Evolutionary conservation across 352 stramenopile genomes (phyloP), one percentile per base, ranked within the genome.

Genomic region (Phytophthora gonapodyides): DNA sequence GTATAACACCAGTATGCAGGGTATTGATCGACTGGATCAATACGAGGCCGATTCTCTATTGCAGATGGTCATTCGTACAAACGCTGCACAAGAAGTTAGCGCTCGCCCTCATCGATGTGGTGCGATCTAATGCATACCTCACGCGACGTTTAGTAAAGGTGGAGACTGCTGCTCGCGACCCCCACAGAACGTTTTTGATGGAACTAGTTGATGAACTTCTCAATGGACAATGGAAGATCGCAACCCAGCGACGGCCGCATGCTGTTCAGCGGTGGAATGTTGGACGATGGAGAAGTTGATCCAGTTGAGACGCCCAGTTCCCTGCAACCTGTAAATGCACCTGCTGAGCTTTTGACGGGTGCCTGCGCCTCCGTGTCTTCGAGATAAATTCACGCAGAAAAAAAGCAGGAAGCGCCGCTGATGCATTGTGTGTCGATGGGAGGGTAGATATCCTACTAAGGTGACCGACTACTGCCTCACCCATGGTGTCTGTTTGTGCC

Each of bases 371-470:
- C 48, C 1, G 34, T 46, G 35, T n/a, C 34, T 5, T 56, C 48
- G 2, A 36, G 35, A 36, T 35, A 56, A 45, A 45, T 56, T 36
- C 19, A 56, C n/a, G 48, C 48, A 2, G 17, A 56, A 11, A 56
- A n/a, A 45, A 8, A 56, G 35, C 35, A 45, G 48, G 2, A 56
- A 45, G 35, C 35, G 48, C 19, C 48, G 48, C 7, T 19, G 46
- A 3, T 54, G 46, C 33, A 45, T 45, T 24, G 34, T 46, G 3
- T 47, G 41, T 15, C 5, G 27, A 31, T 31, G 27, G 9, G 49
- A 38, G 30, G 49, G 50, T 3, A 38, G 27, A 24, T 57, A 48
- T 48, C 50, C 50, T 7, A 57, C 50, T 10, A 38, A 57, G n/a
- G 50, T 57, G 3, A 57, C 27, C 3, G 48, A 44, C 10, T 49